Conservation (phyloP, 2,329 filamentous ascomycete species). For the Rhytidhysteron rufulum region DNA sequence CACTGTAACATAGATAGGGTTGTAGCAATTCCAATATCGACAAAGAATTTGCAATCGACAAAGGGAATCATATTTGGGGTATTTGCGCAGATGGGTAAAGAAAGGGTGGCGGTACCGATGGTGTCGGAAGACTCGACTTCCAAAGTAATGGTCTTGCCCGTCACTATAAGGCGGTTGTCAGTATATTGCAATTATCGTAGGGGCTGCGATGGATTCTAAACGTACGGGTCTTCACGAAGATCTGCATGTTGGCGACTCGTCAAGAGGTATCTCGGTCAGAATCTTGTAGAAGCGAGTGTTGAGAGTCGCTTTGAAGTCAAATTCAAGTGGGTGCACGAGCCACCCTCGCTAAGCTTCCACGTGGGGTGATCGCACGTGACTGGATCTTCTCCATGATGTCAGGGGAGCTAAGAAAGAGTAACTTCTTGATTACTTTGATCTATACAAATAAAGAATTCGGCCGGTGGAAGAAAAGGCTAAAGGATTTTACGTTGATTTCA, state of each 20-base stretch:
- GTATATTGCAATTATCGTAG: neutral
- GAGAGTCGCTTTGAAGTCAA: constrained; percentile 15
- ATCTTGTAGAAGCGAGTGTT: constrained; percentile 15
- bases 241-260: constrained; percentile 30
- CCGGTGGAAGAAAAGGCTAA: too few relatives aligned
- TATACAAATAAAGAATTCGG: too few relatives aligned
- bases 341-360: constrained; percentile 5
- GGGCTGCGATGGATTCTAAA: neutral
- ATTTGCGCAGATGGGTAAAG: constrained; percentile 10
- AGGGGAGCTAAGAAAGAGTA: too few relatives aligned
- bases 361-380: neutral
- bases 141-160: constrained; percentile 97
- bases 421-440: too few relatives aligned
- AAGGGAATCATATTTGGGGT: too few relatives aligned
- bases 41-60: too few relatives aligned
- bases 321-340: constrained; percentile 8
- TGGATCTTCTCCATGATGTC: neutral
- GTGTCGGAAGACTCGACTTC: constrained; percentile 99
- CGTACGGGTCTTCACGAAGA: constrained; percentile 96
- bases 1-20: too few relatives aligned
- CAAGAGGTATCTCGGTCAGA: constrained; percentile 9
- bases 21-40: too few relatives aligned
- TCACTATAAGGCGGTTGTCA: neutral
- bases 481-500: too few relatives aligned
- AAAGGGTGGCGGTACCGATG: constrained; percentile 51